A percentile compares a stretch with the other conserved stretches of the same genome.
These are phyloP conservation scores for Lipomyces yamadae DNA, from an alignment of 805 yeast genomes.

Conservation along the genomic window DNA sequence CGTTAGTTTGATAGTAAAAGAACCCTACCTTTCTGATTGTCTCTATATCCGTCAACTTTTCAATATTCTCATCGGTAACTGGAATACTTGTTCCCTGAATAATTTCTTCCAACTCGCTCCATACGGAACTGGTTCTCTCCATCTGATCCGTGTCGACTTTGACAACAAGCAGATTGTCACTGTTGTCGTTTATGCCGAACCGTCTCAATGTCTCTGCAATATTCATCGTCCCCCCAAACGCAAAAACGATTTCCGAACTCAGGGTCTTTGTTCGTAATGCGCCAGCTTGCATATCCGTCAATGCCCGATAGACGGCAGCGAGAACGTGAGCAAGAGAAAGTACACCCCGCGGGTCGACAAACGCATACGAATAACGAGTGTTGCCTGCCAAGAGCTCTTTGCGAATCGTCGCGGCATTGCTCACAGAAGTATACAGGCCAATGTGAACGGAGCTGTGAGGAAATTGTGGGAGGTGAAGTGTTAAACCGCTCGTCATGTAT, in stretches of 20 bases:
- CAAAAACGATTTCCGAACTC: constrained; percentile 73
- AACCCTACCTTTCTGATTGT: constrained; percentile 22
- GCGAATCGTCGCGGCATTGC: constrained; percentile 54
- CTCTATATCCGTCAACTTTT: constrained; percentile 19
- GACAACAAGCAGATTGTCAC: constrained; percentile 56
- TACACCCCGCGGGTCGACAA: constrained; percentile 64
- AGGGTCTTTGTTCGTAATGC: constrained; percentile 63
- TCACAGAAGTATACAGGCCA: constrained; percentile 54
- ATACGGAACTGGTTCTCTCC: neutral
- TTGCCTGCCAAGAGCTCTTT: constrained; percentile 53
- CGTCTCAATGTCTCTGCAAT: constrained; percentile 70
- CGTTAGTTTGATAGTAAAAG: neutral
- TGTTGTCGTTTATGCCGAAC: constrained; percentile 67
- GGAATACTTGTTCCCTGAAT: constrained; percentile 34
- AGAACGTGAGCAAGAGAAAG: constrained; percentile 63
- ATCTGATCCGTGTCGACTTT: constrained; percentile 46
- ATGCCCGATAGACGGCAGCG: constrained; percentile 63
- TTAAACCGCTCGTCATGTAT: neutral
- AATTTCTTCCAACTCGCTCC: constrained; percentile 35
- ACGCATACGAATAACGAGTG: constrained; percentile 61
- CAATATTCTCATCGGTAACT: constrained; percentile 19
- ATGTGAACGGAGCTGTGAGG: constrained; percentile 45
- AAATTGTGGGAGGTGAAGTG: constrained; percentile 25
- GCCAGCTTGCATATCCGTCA: constrained; percentile 55
- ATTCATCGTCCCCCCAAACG: constrained; percentile 71